A percentile compares a stretch with the other conserved stretches of the same genome.
phyloP scores from a whole-genome alignment of 768 basidiomycete genomes.

The Auriscalpium vulgare region DNA sequence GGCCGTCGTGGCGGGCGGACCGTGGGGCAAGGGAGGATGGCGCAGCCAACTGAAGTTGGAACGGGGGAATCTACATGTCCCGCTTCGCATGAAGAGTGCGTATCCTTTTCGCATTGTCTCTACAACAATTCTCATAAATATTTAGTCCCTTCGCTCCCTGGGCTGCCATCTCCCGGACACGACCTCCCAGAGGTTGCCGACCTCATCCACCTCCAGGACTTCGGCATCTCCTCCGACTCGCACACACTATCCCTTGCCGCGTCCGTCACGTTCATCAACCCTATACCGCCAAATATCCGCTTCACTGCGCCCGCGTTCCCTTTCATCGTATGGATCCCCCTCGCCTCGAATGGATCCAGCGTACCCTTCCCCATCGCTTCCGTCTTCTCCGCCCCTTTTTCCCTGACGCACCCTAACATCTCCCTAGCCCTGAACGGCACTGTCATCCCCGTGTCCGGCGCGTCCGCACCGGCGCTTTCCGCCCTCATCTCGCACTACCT shows the following conservation, averaged over 20 bases:
- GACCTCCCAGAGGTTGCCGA: constrained; percentile 48
- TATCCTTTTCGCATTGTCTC: constrained; percentile 7
- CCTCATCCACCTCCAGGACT: constrained; percentile 52
- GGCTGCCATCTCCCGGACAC: constrained; percentile 52
- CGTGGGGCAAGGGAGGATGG: background rate
- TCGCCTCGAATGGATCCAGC: constrained; percentile 7
- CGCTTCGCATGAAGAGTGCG: constrained; percentile 48
- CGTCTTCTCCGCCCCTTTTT: constrained; percentile 47
- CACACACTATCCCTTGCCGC: constrained; percentile 30
- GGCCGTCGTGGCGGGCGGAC: constrained; percentile 4
- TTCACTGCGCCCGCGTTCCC: constrained; percentile 51
- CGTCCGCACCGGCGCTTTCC: constrained; percentile 40
- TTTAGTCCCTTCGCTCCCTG: constrained; percentile 57
- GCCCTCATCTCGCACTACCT: constrained; percentile 59
- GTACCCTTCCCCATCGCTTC: constrained; percentile 40
- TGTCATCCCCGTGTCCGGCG: constrained; percentile 43
- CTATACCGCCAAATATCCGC: constrained; percentile 40
- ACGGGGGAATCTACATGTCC: background rate
- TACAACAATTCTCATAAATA: constrained; percentile 6
- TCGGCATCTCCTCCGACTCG: constrained; percentile 33
- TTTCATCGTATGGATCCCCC: constrained; percentile 50
- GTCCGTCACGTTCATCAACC: constrained; percentile 50
- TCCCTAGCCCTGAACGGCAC: constrained; percentile 48
- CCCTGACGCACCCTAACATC: constrained; percentile 60
- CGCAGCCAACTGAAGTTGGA: background rate